A percentile compares a stretch with the other conserved stretches of the same genome.
These are phyloP conservation scores for Nannizziopsis barbatae DNA, from an alignment of 2,329 filamentous ascomycete species.

Conservation along the genomic window DNA sequence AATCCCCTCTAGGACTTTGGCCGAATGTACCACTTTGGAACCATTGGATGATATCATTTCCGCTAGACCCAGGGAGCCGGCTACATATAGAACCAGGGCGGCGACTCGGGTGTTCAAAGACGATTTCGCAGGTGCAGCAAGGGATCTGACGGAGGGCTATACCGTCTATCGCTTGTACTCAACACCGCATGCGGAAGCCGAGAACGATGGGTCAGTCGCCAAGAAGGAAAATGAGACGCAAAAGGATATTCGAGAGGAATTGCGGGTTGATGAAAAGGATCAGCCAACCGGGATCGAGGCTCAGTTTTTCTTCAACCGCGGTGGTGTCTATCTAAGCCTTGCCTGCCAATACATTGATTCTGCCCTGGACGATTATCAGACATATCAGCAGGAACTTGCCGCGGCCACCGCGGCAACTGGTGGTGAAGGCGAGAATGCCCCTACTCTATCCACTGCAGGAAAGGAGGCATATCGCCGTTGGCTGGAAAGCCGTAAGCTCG, in stretches of 20 bases:
- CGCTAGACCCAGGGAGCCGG: constrained; percentile 51
- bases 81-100: constrained; percentile 61
- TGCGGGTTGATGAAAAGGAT: constrained; percentile 48
- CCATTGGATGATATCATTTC: constrained; percentile 57
- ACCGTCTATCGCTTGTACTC: constrained; percentile 43
- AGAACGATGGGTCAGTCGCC: constrained; percentile 36
- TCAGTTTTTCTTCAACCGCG: constrained; percentile 67
- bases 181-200: constrained; percentile 42
- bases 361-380: constrained; percentile 42
- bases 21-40: constrained; percentile 57
- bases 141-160: constrained; percentile 60
- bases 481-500: constrained; percentile 53
- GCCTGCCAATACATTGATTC: constrained; percentile 55
- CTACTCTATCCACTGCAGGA: constrained; percentile 35
- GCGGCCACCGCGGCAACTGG: neutral
- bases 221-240: constrained; percentile 32
- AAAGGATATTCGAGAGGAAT: constrained; percentile 40
- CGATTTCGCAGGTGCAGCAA: constrained; percentile 57
- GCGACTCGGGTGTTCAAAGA: constrained; percentile 65
- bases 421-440: neutral
- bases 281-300: constrained; percentile 65
- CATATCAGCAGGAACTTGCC: constrained; percentile 12
- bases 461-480: constrained; percentile 38
- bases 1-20: constrained; percentile 64
- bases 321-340: constrained; percentile 58